phyloP scores from a whole-genome alignment of 495 filamentous ascomycete species.

The Podospora conica region DNA sequence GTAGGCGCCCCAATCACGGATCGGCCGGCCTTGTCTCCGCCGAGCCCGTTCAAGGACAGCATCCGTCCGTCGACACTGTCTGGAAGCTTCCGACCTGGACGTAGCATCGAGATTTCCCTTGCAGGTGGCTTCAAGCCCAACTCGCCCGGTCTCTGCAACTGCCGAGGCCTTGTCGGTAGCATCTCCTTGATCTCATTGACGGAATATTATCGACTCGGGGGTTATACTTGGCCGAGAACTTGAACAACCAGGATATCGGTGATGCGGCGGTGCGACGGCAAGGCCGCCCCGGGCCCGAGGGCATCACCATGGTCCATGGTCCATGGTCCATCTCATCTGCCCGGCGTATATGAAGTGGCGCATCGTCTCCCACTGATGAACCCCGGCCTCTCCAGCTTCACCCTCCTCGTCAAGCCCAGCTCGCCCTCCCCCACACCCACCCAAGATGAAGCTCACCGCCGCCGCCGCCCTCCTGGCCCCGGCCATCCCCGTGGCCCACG shows the following conservation, averaged over 20 bases:
- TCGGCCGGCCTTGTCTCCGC: neutral
- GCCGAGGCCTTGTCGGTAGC: neutral
- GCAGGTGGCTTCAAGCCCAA: neutral
- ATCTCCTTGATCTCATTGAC: neutral
- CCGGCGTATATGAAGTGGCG: neutral
- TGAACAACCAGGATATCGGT: neutral
- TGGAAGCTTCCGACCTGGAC: neutral
- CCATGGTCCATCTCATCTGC: neutral
- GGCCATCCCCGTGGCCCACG: neutral
- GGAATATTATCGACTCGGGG: neutral
- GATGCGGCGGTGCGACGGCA: neutral
- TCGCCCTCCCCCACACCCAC: neutral
- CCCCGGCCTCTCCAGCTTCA: neutral
- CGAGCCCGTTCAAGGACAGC: neutral
- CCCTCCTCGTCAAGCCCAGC: neutral
- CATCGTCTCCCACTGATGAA: neutral
- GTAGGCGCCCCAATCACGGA: slow-evolving; percentile 7
- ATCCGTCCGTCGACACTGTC: neutral
- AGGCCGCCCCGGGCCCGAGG: neutral
- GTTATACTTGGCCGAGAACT: neutral
- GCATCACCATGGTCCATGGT: neutral
- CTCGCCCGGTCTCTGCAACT: neutral
- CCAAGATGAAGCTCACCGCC: slow-evolving; percentile 7
- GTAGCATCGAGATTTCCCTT: neutral
- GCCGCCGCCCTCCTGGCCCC: slow-evolving; percentile 4